Evolutionary conservation across 768 basidiomycete genomes (phyloP).

Genomic region (Xerocomus potaroensis): DNA sequence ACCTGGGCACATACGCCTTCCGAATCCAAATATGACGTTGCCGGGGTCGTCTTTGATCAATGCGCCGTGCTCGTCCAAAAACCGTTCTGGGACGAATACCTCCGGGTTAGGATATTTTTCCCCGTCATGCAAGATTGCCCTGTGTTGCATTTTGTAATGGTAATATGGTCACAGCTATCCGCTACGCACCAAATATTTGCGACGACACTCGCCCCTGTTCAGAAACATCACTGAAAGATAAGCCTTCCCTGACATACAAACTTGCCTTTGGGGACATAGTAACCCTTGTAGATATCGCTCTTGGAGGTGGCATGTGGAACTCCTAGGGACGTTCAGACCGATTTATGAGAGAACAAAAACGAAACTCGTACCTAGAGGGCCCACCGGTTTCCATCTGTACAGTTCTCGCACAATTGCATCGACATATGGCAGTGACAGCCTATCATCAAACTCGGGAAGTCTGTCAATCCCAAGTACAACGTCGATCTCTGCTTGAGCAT

Average conservation of each 20-base stretch:
- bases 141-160: neutral
- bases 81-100: conserved; percentile 12
- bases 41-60: conserved; percentile 7
- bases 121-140: conserved; percentile 9
- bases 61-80: neutral
- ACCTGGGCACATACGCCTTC: conserved; percentile 8
- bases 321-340: neutral
- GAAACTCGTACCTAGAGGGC: conserved; percentile 8
- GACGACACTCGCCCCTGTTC: neutral
- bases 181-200: neutral
- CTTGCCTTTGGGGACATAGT: conserved; percentile 18
- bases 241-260: neutral
- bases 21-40: conserved; percentile 8
- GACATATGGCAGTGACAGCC: conserved; percentile 15
- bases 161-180: too few relatives aligned
- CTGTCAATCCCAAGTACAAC: conserved; percentile 1
- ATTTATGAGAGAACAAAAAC: neutral
- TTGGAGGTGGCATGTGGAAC: conserved; percentile 8
- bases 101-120: conserved; percentile 8
- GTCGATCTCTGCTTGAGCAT: conserved; percentile 11
- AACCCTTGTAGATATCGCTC: conserved; percentile 12
- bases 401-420: conserved; percentile 17
- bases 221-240: neutral
- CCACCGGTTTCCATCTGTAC: conserved; percentile 12
- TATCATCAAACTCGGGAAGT: conserved; percentile 17